phyloP scores from a whole-genome alignment of 2,329 filamentous ascomycete genomes.

The Elsinoe arachidis region DNA sequence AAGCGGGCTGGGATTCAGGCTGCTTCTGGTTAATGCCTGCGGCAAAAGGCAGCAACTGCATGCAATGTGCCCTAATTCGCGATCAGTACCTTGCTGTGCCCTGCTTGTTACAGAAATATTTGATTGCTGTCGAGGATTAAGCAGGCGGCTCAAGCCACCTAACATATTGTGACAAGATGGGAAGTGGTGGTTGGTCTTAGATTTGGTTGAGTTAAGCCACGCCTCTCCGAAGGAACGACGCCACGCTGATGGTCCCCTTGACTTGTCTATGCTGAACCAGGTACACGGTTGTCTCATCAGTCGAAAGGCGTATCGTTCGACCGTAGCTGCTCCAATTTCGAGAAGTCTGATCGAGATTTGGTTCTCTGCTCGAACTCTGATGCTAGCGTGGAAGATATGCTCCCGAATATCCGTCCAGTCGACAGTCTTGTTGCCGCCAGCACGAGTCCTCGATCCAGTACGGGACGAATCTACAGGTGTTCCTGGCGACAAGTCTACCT shows the following conservation, averaged over 20 bases:
- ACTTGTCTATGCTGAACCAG: neutral
- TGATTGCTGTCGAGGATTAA: neutral
- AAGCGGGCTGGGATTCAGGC: neutral
- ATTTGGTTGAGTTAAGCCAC: slow-evolving; percentile 1
- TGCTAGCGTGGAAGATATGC: too few relatives aligned
- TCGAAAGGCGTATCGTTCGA: neutral
- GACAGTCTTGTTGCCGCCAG: too few relatives aligned
- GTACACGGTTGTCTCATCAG: neutral
- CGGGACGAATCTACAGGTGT: too few relatives aligned
- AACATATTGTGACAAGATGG: neutral
- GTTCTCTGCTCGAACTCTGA: neutral
- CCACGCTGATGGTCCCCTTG: neutral
- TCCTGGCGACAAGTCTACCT: too few relatives aligned
- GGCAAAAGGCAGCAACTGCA: too few relatives aligned
- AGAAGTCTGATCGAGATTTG: neutral
- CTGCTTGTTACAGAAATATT: neutral
- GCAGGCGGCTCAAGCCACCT: neutral
- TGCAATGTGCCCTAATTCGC: too few relatives aligned
- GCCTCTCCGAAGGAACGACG: neutral
- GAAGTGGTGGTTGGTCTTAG: neutral
- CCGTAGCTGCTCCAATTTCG: neutral
- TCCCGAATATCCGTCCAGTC: too few relatives aligned
- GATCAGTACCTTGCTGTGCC: neutral
- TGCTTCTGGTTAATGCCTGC: neutral
- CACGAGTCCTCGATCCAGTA: too few relatives aligned